Base-by-base conservation (phyloP, 225 moss, liverwort and hornwort genomes). In the Neckera pumila region DNA sequence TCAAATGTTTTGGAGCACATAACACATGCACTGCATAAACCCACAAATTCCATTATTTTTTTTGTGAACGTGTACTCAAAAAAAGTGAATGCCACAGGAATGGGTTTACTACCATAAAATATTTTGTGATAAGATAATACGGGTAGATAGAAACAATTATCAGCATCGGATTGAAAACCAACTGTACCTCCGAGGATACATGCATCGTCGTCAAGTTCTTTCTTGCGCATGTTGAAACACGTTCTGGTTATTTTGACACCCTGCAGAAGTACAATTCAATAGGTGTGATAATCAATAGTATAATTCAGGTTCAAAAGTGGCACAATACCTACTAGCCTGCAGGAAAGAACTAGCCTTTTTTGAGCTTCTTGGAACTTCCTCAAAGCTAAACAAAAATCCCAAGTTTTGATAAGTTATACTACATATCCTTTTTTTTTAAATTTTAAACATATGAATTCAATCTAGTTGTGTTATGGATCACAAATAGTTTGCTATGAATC, bases 51-150 rank as follows among this genome's bases (percentile, higher is more conserved):
- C 40, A 40, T 12, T 18, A 56, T 7, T 26, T 56, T 38, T 7
- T 8, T 8, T 38, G 40, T 38, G 4, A 40, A 23, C 0, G 0
- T 14, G 54, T 9, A 6, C 54, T 54, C 1, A 0, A 79, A 28
- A 79, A 40, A 79, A 28, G 28, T 40, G 12, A 58, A 79, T 17
- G 28, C 22, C 12, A 58, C 2, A 0, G 27, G 18, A 58, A 79
- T 81, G 71, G 31, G 28, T 56, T 54, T 19, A 20, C 27, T 53
- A 85, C 17, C 1, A 3, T 34, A 62, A 45, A 75, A 14, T 60
- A 14, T 61, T 36, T 61, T 71, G 71, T 61, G 62, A 42, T 40
- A 49, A 78, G 27, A 30, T 51, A 38, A 38, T 12, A 51, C 28
- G 0, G 4, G 25, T 23, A 54, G 54, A 70, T 14, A 42, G 8